A percentile compares a stretch with the other conserved stretches of the same genome.
These are phyloP conservation scores for Annona squamosa DNA, from an alignment of 164 flowering plant genomes.

Conservation along the genomic window DNA sequence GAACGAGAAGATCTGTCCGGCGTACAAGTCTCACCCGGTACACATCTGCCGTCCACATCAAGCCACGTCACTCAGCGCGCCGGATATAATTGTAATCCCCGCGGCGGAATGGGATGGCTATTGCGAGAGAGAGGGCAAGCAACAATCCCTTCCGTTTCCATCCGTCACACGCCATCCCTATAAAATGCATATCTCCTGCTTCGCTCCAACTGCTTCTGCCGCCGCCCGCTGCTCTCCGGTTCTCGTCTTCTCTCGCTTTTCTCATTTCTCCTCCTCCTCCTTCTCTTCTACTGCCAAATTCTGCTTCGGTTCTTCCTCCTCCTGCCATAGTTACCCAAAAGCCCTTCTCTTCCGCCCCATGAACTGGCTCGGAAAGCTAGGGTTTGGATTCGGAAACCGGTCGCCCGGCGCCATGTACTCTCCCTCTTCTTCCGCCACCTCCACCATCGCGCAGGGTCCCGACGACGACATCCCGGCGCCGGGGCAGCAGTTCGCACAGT, in stretches of 20 bases:
- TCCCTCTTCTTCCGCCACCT: not conserved
- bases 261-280: not conserved
- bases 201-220: not conserved
- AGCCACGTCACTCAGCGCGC: too few relatives aligned
- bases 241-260: not conserved
- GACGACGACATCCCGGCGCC: slow-evolving; percentile 73
- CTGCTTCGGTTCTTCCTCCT: not conserved
- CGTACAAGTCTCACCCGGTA: too few relatives aligned
- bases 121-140: not conserved
- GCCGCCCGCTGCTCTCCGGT: not conserved
- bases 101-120: too few relatives aligned
- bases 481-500: slow-evolving; percentile 63
- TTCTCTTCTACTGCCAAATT: not conserved
- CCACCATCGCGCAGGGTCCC: slow-evolving; percentile 49
- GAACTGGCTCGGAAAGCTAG: slow-evolving; percentile 6
- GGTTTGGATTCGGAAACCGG: not conserved
- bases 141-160: not conserved
- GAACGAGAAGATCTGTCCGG: too few relatives aligned
- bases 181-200: not conserved
- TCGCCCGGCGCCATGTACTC: slow-evolving; percentile 1
- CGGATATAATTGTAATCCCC: too few relatives aligned
- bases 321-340: not conserved
- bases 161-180: not conserved
- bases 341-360: not conserved
- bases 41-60: too few relatives aligned